Evolutionary conservation across 2,329 filamentous ascomycete species (phyloP).

Genomic region (Colletotrichum karsti): DNA sequence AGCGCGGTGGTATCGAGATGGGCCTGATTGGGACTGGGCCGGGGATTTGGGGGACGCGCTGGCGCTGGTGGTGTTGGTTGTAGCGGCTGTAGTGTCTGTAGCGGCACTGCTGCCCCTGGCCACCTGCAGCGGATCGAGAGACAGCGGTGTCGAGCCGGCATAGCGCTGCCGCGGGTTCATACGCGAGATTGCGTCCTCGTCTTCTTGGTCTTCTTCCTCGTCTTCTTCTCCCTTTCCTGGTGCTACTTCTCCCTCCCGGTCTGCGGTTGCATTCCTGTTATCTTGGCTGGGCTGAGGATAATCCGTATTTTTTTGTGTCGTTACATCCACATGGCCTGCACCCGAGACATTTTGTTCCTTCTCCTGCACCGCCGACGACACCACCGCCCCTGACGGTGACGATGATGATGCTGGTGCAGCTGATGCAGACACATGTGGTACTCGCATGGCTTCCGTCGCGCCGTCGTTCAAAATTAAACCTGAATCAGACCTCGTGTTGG

Average conservation of each 20-base stretch:
- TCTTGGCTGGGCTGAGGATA: not conserved
- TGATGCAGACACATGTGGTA: not conserved
- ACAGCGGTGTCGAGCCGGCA: constrained; percentile 30
- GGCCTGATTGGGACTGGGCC: constrained; percentile 2
- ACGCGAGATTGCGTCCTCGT: constrained; percentile 12
- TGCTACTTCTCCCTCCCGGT: not conserved
- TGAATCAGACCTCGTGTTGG: not conserved
- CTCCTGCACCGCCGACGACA: not conserved
- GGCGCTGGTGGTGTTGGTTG: not conserved
- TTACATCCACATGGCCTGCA: constrained; percentile 12
- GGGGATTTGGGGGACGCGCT: constrained; percentile 13
- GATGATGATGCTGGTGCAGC: not conserved
- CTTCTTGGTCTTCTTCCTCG: not conserved
- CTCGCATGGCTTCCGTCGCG: not conserved
- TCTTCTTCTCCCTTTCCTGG: not conserved
- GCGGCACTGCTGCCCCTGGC: constrained; percentile 15
- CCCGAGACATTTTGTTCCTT: constrained; percentile 24
- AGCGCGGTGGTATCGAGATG: not conserved
- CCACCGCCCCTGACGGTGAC: not conserved
- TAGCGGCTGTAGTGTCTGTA: not conserved
- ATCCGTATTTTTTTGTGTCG: not conserved
- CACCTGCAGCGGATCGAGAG: constrained; percentile 24
- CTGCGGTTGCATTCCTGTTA: not conserved
- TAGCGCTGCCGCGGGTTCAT: constrained; percentile 19
- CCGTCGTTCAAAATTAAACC: not conserved